phyloP scores from a whole-genome alignment of 345 rosid genomes.

The Bruguiera gymnorhiza region DNA sequence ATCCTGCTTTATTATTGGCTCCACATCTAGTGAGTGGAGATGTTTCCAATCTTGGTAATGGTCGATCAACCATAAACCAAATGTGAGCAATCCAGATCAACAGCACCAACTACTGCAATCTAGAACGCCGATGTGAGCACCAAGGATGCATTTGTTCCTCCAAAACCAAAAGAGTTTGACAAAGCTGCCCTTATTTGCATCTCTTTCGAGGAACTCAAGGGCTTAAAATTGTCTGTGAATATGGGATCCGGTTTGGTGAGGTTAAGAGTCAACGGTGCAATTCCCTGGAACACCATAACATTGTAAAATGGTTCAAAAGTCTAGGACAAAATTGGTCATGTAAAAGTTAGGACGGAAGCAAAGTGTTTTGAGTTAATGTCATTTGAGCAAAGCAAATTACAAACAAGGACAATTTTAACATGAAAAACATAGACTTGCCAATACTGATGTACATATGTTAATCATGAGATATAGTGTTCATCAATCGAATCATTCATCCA shows the following conservation, averaged over 20 bases:
- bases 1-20: background rate
- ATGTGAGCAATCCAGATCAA: background rate
- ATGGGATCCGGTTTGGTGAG: conserved; percentile 72
- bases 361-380: background rate
- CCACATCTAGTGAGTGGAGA: background rate
- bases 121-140: conserved; percentile 44
- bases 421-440: background rate
- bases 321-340: background rate
- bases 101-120: conserved; percentile 1
- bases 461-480: background rate
- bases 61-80: background rate
- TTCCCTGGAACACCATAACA: conserved; percentile 52
- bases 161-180: conserved; percentile 91
- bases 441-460: background rate
- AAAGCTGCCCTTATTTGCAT: conserved; percentile 65
- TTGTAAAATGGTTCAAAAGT: conserved; percentile 4
- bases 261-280: conserved; percentile 82
- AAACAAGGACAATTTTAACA: background rate
- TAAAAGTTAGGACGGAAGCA: background rate
- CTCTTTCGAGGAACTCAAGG: conserved; percentile 62
- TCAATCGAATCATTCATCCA: background rate
- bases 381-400: background rate
- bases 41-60: background rate
- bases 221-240: conserved; percentile 55
- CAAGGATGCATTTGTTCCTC: conserved; percentile 88